Percentiles rank a stretch among this genome's conserved stretches.
These are phyloP conservation scores for Ophiostoma sp. DNA, from an alignment of 2,329 filamentous ascomycete genomes.

Conservation along the genomic window DNA sequence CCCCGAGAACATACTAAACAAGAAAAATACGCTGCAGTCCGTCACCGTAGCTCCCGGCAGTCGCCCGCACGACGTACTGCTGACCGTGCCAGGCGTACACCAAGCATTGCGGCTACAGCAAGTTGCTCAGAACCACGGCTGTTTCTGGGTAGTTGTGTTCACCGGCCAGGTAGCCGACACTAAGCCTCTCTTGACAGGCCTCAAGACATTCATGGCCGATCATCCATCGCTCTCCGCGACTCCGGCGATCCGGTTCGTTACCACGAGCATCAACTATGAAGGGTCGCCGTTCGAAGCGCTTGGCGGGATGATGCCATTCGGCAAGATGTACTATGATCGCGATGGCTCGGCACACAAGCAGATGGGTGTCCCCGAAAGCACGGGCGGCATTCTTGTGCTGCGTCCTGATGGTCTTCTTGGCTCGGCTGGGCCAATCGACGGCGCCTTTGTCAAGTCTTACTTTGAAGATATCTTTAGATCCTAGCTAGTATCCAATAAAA, in stretches of 20 bases:
- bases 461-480: background rate
- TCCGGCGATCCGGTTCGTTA: background rate
- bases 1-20: constrained; percentile 26
- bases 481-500: too few relatives aligned
- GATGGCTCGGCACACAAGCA: constrained; percentile 28
- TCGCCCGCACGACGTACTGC: constrained; percentile 42
- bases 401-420: constrained; percentile 32
- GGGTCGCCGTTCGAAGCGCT: constrained; percentile 44
- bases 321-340: constrained; percentile 50
- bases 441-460: background rate
- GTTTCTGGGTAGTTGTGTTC: constrained; percentile 43
- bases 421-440: constrained; percentile 14
- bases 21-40: background rate
- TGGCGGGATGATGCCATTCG: constrained; percentile 39
- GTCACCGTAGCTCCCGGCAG: constrained; percentile 36
- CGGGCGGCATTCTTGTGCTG: constrained; percentile 30
- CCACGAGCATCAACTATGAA: constrained; percentile 22
- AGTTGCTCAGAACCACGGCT: constrained; percentile 40
- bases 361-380: constrained; percentile 29
- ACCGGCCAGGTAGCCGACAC: constrained; percentile 35
- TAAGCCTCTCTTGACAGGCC: background rate
- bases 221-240: background rate
- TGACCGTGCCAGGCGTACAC: constrained; percentile 43
- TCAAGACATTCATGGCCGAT: background rate
- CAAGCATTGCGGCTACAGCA: constrained; percentile 41